These are phyloP conservation scores for Colletotrichum shisoi DNA, from an alignment of 2,329 filamentous ascomycete genomes.

Conservation along the genomic window DNA sequence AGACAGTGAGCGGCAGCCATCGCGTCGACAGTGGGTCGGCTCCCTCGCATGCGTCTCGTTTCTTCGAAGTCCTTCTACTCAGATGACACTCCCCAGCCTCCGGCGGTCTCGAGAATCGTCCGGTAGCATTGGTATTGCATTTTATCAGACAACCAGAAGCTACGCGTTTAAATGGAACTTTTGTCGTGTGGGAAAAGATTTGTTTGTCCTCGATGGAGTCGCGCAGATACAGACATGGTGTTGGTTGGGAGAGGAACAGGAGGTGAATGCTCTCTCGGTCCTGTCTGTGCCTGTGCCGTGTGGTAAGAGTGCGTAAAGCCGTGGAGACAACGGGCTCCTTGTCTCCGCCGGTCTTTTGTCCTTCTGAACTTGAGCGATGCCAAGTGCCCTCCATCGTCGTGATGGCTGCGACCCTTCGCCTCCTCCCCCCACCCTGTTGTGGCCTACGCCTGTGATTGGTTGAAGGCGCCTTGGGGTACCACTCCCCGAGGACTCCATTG, in stretches of 20 bases:
- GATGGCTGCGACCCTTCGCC: conserved; percentile 31
- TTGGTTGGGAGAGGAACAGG: conserved; percentile 4
- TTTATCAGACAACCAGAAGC: neutral
- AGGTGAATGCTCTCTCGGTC: neutral
- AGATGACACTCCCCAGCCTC: no score
- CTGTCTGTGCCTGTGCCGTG: conserved; percentile 1
- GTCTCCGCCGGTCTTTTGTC: conserved; percentile 1
- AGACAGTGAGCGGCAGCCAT: conserved; percentile 21
- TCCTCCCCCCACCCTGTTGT: conserved; percentile 20
- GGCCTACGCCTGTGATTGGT: conserved; percentile 21
- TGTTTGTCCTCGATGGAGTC: conserved; percentile 8
- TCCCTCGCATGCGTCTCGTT: neutral
- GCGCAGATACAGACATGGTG: conserved; percentile 17
- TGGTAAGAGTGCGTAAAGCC: neutral
- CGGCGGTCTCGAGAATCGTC: neutral
- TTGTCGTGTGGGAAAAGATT: neutral
- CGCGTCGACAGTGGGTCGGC: conserved; percentile 23
- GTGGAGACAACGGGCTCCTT: neutral
- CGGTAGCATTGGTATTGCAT: neutral
- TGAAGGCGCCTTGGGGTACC: neutral
- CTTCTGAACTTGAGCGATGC: neutral
- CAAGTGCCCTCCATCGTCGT: conserved; percentile 15
- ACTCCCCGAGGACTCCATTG: conserved; percentile 15
- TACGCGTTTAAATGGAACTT: conserved; percentile 9
- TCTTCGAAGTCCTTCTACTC: neutral